Evolutionary conservation across 805 yeast genomes (phyloP).

Genomic region (Torulaspora maleeae): DNA sequence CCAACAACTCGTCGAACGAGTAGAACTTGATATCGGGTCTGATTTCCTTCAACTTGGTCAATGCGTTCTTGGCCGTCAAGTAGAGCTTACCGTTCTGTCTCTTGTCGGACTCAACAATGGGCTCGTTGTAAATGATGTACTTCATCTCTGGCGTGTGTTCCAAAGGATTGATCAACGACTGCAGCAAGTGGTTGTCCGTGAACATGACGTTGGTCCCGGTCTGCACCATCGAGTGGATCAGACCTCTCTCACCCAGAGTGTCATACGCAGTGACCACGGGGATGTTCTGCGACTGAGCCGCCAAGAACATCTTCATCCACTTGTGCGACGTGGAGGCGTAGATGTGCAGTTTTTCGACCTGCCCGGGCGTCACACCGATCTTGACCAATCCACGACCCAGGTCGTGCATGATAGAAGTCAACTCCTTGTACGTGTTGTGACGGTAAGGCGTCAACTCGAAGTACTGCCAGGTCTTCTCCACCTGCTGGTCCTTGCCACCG

Average conservation of each 20-base stretch:
- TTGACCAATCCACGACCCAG: slow-evolving; percentile 73
- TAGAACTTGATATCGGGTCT: slow-evolving; percentile 73
- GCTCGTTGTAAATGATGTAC: slow-evolving; percentile 66
- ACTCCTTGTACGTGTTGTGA: slow-evolving; percentile 57
- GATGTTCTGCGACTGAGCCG: slow-evolving; percentile 69
- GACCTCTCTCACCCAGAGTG: slow-evolving; percentile 84
- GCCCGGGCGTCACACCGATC: slow-evolving; percentile 63
- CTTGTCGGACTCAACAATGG: slow-evolving; percentile 55
- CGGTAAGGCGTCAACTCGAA: slow-evolving; percentile 75
- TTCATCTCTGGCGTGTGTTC: slow-evolving; percentile 55
- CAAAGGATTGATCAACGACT: slow-evolving; percentile 66
- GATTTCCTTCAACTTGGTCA: slow-evolving; percentile 53
- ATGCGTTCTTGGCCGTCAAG: slow-evolving; percentile 51
- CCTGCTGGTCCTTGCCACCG: slow-evolving; percentile 67
- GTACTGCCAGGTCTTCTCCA: slow-evolving; percentile 83
- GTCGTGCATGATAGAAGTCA: slow-evolving; percentile 44
- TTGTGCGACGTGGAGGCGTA: slow-evolving; percentile 83
- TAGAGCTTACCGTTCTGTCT: slow-evolving; percentile 59
- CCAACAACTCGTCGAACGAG: slow-evolving; percentile 59
- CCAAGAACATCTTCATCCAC: slow-evolving; percentile 88
- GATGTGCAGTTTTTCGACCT: slow-evolving; percentile 64
- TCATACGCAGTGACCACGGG: slow-evolving; percentile 95
- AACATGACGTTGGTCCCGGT: slow-evolving; percentile 75
- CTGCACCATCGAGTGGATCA: slow-evolving; percentile 78
- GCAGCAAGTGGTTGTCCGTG: slow-evolving; percentile 74